phyloP scores from a whole-genome alignment of 106 monocot genomes.

The Posidonia australis region DNA sequence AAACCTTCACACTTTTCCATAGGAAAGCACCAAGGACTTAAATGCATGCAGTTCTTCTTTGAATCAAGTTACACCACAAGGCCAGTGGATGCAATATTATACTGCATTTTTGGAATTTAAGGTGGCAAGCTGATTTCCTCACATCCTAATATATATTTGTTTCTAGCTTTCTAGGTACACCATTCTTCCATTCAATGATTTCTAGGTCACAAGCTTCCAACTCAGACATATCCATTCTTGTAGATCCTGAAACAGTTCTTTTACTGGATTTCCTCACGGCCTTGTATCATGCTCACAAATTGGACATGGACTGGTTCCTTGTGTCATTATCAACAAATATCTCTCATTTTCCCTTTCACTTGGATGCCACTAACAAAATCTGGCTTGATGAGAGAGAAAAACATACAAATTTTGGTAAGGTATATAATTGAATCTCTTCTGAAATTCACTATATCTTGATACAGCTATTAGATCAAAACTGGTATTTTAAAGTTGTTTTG shows the following conservation, averaged over 20 bases:
- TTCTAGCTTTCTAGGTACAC: conserved; percentile 76
- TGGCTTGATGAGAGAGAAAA: conserved; percentile 40
- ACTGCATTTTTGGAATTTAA: too few species aligned
- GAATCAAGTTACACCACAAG: too few species aligned
- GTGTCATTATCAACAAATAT: conserved; percentile 35
- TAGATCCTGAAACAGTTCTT: conserved; percentile 77
- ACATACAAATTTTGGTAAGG: conserved; percentile 40
- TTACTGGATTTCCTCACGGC: conserved; percentile 45
- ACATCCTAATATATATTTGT: not conserved
- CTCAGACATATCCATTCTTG: conserved; percentile 62
- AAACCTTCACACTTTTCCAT: too few species aligned
- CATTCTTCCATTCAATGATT: conserved; percentile 89
- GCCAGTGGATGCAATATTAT: too few species aligned
- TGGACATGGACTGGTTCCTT: conserved; percentile 73
- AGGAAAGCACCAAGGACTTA: too few species aligned
- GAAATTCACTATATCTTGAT: too few species aligned
- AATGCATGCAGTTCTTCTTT: too few species aligned
- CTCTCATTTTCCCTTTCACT: conserved; percentile 42
- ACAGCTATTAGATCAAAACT: too few species aligned
- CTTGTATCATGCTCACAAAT: conserved; percentile 36
- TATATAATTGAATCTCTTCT: conserved; percentile 14
- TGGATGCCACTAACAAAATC: conserved; percentile 29
- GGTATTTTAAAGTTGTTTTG: not conserved
- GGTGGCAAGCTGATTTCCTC: too few species aligned
- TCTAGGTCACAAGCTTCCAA: conserved; percentile 47